Evolutionary conservation across 1,284 basidiomycete species (phyloP).

Genomic region (Trichosporon sp.): DNA sequence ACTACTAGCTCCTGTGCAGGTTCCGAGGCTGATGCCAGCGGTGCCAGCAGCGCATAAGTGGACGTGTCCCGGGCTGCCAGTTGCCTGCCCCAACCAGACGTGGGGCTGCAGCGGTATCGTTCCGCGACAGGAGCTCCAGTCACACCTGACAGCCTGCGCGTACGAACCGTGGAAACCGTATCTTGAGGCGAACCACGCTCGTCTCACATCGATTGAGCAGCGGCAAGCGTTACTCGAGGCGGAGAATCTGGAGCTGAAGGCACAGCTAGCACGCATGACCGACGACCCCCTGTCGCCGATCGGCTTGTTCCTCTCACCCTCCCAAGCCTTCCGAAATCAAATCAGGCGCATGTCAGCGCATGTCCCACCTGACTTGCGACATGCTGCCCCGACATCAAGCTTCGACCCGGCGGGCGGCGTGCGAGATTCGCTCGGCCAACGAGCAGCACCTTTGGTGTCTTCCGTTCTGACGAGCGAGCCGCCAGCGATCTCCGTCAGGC

Average conservation of each 20-base stretch:
- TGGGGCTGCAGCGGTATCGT: conserved; percentile 66
- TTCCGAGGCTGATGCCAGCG: background rate
- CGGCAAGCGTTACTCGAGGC: conserved; percentile 63
- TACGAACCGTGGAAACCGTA: conserved; percentile 68
- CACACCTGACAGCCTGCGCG: conserved; percentile 62
- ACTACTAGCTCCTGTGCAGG: too few species aligned
- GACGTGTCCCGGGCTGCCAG: conserved; percentile 48
- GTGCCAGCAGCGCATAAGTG: conserved; percentile 31
- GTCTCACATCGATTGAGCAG: conserved; percentile 56
- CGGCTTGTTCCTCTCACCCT: background rate
- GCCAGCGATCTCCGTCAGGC: background rate
- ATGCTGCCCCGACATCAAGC: background rate
- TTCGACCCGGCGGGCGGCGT: background rate
- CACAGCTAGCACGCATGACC: conserved; percentile 61
- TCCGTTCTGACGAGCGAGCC: background rate
- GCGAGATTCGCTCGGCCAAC: background rate
- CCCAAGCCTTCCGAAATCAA: background rate
- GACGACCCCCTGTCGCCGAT: conserved; percentile 3
- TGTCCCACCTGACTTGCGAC: background rate
- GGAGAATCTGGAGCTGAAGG: conserved; percentile 64
- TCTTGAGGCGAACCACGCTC: conserved; percentile 61
- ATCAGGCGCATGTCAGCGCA: background rate
- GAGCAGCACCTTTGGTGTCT: background rate
- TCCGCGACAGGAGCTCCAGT: conserved; percentile 56
- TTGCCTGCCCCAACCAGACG: conserved; percentile 61